phyloP scores from a whole-genome alignment of 75 land plant genomes.

The Sequoia sempervirens region DNA sequence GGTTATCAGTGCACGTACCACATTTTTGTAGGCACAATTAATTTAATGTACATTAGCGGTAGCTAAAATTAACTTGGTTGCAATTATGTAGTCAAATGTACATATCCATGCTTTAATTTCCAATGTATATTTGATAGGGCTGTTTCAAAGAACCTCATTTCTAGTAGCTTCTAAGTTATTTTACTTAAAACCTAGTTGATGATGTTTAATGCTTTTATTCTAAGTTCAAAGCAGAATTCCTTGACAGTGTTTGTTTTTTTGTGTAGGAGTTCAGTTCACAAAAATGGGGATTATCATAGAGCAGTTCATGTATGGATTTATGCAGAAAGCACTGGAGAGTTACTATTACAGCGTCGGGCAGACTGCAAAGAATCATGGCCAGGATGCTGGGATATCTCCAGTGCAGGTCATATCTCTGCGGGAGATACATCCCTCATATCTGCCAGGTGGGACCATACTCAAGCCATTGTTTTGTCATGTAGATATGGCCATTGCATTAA shows the following conservation, averaged over 20 bases:
- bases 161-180: neutral
- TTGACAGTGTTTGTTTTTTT: neutral
- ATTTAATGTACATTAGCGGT: neutral
- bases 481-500: neutral
- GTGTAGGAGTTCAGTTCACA: slow-evolving; percentile 60
- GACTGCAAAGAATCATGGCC: slow-evolving; percentile 97
- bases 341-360: slow-evolving; percentile 79
- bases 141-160: neutral
- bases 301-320: slow-evolving; percentile 90
- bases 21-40: neutral
- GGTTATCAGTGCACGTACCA: neutral
- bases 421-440: slow-evolving; percentile 81
- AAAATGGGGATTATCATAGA: slow-evolving; percentile 86
- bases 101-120: neutral
- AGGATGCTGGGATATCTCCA: slow-evolving; percentile 89
- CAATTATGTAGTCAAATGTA: neutral
- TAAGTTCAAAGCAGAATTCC: neutral
- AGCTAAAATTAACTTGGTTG: neutral
- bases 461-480: neutral
- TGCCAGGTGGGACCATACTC: slow-evolving; percentile 47
- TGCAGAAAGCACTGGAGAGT: slow-evolving; percentile 75
- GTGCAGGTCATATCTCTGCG: slow-evolving; percentile 94
- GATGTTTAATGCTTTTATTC: neutral
- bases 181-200: neutral
- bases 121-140: neutral